A percentile compares a stretch with the other conserved stretches of the same genome.
phyloP scores from a whole-genome alignment of 768 basidiomycete genomes.

The Boletus vermiculosoides region DNA sequence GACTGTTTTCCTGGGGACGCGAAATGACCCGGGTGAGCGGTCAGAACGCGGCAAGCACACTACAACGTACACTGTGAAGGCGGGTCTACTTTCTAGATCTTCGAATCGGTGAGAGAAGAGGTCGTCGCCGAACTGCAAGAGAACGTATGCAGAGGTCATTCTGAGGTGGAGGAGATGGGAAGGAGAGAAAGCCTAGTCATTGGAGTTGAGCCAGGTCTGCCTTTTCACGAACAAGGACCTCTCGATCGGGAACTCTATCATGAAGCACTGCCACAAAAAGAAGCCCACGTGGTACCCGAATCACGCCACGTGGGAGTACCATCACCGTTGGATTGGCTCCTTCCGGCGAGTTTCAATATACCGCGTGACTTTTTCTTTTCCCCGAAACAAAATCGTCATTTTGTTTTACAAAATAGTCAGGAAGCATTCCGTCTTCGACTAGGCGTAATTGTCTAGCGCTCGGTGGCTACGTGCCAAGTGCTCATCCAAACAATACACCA shows the following conservation, averaged over 20 bases:
- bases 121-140: constrained; percentile 66
- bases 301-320: constrained; percentile 37
- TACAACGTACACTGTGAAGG: constrained; percentile 63
- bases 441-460: neutral
- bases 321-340: constrained; percentile 13
- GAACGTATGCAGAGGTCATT: constrained; percentile 44
- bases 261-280: constrained; percentile 30
- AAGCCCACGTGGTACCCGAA: constrained; percentile 33
- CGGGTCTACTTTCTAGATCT: constrained; percentile 60
- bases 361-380: neutral
- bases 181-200: constrained; percentile 3
- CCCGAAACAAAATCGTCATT: neutral
- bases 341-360: constrained; percentile 15
- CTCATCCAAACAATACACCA: neutral
- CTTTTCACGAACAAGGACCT: constrained; percentile 41
- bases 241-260: constrained; percentile 40
- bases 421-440: neutral
- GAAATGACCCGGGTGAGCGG: constrained; percentile 2
- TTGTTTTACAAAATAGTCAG: neutral
- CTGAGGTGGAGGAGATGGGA: constrained; percentile 21
- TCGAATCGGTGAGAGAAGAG: constrained; percentile 59
- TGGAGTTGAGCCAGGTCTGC: constrained; percentile 13
- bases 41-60: neutral
- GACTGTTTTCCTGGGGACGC: constrained; percentile 21
- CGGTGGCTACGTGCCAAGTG: neutral